Conservation (phyloP, 1,139 yeast genomes). For the Diutina sp. region DNA sequence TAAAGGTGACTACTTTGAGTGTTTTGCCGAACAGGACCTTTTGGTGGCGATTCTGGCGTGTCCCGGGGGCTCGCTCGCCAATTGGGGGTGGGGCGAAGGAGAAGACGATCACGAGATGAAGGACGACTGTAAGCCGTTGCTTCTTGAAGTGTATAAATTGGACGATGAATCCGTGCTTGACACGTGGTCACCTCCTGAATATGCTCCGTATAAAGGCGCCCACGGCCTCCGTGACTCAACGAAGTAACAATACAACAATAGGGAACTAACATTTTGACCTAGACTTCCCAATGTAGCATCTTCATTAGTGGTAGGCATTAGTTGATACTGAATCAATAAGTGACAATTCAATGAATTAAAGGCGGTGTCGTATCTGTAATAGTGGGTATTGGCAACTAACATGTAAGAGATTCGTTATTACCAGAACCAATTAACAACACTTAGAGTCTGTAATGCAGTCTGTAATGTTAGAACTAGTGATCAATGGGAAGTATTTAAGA, state of each 20-base stretch:
- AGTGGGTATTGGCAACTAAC: too few relatives aligned
- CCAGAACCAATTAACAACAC: background rate
- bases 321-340: too few relatives aligned
- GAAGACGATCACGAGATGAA: slow-evolving; percentile 39
- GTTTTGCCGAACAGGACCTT: slow-evolving; percentile 55
- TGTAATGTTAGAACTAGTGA: too few relatives aligned
- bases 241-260: background rate
- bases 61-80: slow-evolving; percentile 59
- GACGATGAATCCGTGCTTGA: slow-evolving; percentile 30
- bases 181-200: slow-evolving; percentile 39
- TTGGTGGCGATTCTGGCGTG: slow-evolving; percentile 57
- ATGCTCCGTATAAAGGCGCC: slow-evolving; percentile 38
- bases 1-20: slow-evolving; percentile 46
- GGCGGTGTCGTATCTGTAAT: background rate
- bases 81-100: slow-evolving; percentile 63
- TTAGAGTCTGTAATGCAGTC: too few relatives aligned
- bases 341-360: too few relatives aligned
- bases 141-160: slow-evolving; percentile 44
- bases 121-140: slow-evolving; percentile 51
- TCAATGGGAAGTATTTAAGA: too few relatives aligned
- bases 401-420: too few relatives aligned
- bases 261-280: too few relatives aligned
- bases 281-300: too few relatives aligned
- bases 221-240: slow-evolving; percentile 28
- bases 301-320: too few relatives aligned